Conservation (phyloP, 2,329 filamentous ascomycete genomes). For the Pestalotiopsis sp. region DNA sequence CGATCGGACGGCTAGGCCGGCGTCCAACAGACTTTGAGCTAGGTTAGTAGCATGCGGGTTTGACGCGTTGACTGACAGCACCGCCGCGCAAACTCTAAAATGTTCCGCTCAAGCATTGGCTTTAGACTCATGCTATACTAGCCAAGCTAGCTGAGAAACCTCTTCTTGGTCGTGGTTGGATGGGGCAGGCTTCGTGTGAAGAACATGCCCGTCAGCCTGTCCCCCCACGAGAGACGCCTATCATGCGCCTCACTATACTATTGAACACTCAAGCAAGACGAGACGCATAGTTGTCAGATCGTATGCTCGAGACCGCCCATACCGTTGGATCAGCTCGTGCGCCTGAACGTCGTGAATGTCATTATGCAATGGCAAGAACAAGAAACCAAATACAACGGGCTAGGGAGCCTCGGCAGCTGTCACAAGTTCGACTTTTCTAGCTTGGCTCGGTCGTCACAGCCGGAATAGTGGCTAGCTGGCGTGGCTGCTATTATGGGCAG, state of each 20-base stretch:
- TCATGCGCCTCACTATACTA: background rate
- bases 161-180: background rate
- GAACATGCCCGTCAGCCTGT: background rate
- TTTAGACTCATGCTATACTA: background rate
- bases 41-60: slow-evolving; percentile 1
- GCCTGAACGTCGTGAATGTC: too few species aligned
- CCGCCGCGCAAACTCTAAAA: background rate
- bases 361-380: background rate
- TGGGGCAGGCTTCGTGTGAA: background rate
- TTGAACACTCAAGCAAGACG: background rate
- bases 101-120: background rate
- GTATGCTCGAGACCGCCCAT: too few species aligned
- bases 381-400: background rate
- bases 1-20: background rate
- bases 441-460: background rate
- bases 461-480: background rate
- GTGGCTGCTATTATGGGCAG: background rate
- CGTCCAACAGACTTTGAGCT: background rate
- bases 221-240: background rate
- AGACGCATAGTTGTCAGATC: too few species aligned
- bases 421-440: background rate
- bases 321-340: background rate
- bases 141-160: background rate
- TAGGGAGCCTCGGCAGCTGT: background rate
- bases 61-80: slow-evolving; percentile 12